Conservation (phyloP, 108 stramenopile genomes). For the Pseudonitzschia delicatissima region DNA sequence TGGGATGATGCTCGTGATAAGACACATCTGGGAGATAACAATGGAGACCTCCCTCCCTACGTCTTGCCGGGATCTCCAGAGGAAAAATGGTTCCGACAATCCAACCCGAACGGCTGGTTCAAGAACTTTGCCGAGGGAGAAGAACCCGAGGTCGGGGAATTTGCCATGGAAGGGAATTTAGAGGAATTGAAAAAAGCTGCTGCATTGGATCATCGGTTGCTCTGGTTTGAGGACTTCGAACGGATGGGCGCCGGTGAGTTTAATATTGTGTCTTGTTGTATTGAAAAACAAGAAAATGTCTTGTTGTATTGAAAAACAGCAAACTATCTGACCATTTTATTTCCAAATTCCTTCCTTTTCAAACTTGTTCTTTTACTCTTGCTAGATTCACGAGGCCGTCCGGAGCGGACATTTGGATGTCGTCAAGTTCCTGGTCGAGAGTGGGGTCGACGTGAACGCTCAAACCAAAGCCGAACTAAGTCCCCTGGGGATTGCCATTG, state of each 20-base stretch:
- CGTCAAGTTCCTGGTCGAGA: slow-evolving; percentile 47
- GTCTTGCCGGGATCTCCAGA: slow-evolving; percentile 44
- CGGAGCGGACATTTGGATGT: slow-evolving; percentile 52
- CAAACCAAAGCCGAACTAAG: slow-evolving; percentile 25
- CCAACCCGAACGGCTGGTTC: slow-evolving; percentile 53
- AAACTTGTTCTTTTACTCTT: slow-evolving; percentile 5
- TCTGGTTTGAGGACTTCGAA: slow-evolving; percentile 46
- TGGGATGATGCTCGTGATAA: slow-evolving; percentile 22
- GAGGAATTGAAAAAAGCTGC: slow-evolving; percentile 32
- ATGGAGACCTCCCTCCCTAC: slow-evolving; percentile 59
- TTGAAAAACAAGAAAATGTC: not conserved
- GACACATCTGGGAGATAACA: slow-evolving; percentile 26
- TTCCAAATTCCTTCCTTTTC: slow-evolving; percentile 8
- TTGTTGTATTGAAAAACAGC: not conserved
- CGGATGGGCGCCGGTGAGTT: slow-evolving; percentile 48
- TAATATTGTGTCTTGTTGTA: not conserved
- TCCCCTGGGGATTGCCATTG: slow-evolving; percentile 36
- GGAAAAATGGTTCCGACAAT: slow-evolving; percentile 41
- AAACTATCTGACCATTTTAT: not conserved
- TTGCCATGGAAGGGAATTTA: slow-evolving; percentile 50
- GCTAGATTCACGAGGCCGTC: slow-evolving; percentile 46
- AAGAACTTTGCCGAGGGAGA: slow-evolving; percentile 35
- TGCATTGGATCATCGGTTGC: slow-evolving; percentile 16
- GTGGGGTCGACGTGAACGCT: slow-evolving; percentile 57
- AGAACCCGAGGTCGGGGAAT: slow-evolving; percentile 50